Evolutionary conservation across 2,329 filamentous ascomycete genomes (phyloP), one percentile per base, ranked within the genome.

Genomic region (Neophaeococcomyces aloes): DNA sequence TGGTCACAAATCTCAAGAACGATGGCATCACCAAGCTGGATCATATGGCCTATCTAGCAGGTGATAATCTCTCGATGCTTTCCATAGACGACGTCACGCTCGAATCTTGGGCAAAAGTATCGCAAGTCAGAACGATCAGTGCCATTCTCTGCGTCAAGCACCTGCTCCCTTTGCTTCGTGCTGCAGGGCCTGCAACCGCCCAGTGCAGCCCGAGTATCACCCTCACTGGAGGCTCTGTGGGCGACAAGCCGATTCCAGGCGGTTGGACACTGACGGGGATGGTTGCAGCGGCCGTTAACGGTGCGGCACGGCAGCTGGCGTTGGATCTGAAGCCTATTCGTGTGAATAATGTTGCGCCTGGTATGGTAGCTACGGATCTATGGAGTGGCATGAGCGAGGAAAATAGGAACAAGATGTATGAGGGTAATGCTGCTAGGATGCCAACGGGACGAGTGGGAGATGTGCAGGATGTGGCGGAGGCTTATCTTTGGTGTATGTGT

Each of bases 281-380:
- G 2, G 72, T 69, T 41, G 69, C 67, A 0, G 68, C 71, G 0
- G 77, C 70, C 0, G 49, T 75, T 5, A 65, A 76, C 38, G 68
- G 70, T 2, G 65, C 81, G 56, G 65, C 67, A 2, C 65, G 73
- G 2, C 70, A 66, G 2, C 60, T 84, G 27, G 79, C 79, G 2
- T 53, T 82, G 25, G 79, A 83, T 53, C 55, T 85, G 44, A 70
- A 69, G 49, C 80, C 80, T 0, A 60, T 82, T 7, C 63, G 81
- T 2, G 78, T 82, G 19, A 84, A 84, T 55, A 56, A 71, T 0
- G 74, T 83, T 1, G 65, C 61, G 42, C 76, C 78, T 0, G 80
- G 79, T 0, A 62, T 66, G 0, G 65, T 74, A 0, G 57, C 67
- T 30, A 78, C 75, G 4, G 66, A 67, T 32, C 42, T 72, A 23